Conservation (phyloP, 106 monocot species). For the Platanthera zijinensis region DNA sequence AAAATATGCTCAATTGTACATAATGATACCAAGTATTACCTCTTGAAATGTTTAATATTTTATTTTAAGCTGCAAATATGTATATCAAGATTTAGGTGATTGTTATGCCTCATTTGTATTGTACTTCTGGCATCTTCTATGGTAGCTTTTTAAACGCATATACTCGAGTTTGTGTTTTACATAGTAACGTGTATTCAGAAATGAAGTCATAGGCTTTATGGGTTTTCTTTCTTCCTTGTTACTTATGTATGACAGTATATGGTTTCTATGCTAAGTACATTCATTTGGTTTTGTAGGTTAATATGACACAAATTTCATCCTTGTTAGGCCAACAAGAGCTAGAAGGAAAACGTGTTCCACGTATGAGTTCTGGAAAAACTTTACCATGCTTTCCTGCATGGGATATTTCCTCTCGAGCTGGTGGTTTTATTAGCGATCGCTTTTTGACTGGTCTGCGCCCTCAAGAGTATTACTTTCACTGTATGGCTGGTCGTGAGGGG, state of each 20-base stretch:
- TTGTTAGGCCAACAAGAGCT: constrained; percentile 93
- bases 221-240: background rate
- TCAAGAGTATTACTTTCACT: constrained; percentile 97
- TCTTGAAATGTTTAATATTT: background rate
- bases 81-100: background rate
- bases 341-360: constrained; percentile 93
- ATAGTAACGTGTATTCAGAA: background rate
- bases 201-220: background rate
- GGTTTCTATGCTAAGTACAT: background rate
- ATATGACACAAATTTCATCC: constrained; percentile 94
- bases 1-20: background rate
- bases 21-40: background rate
- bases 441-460: constrained; percentile 94
- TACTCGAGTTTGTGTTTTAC: background rate
- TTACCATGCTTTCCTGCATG: constrained; percentile 93
- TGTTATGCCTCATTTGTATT: background rate
- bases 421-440: constrained; percentile 90
- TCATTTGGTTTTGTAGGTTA: constrained; percentile 45
- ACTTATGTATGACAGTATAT: background rate
- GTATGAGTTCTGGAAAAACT: constrained; percentile 94
- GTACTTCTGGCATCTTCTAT: background rate
- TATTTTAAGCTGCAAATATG: background rate
- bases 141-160: background rate
- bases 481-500: constrained; percentile 99
- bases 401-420: constrained; percentile 76